Evolutionary conservation across 192 early-diverging fungal species (phyloP).

Genomic region (Jimgerdemannia flammicorona): DNA sequence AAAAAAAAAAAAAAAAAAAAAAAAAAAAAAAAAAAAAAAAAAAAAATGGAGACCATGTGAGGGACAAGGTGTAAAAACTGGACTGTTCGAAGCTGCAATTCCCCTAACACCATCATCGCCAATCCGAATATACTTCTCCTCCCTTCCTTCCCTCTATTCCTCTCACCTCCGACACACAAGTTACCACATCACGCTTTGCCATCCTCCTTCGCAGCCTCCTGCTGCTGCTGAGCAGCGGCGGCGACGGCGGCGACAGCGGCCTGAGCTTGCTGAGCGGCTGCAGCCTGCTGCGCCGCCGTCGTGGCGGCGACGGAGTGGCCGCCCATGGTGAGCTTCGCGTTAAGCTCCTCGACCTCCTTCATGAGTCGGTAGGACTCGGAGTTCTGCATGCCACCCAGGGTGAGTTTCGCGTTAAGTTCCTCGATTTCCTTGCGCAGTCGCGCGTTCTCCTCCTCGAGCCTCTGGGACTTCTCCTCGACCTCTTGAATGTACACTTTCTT

Average conservation of each 20-base stretch:
- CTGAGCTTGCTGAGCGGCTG: neutral
- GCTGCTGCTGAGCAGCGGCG: neutral
- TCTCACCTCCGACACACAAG: too few relatives aligned
- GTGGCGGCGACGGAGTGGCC: neutral
- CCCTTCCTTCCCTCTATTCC: too few relatives aligned
- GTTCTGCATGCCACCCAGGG: conserved; percentile 50
- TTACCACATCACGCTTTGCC: neutral
- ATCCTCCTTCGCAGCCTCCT: neutral
- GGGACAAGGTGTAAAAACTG: too few relatives aligned
- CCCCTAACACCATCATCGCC: too few relatives aligned
- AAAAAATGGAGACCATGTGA: too few relatives aligned
- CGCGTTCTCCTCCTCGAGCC: conserved; percentile 62
- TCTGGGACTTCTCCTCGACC: conserved; percentile 59
- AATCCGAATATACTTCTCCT: too few relatives aligned
- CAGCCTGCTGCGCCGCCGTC: neutral
- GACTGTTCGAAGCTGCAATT: too few relatives aligned
- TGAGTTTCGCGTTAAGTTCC: conserved; percentile 63
- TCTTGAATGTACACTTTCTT: conserved; percentile 77
- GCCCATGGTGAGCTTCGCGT: conserved; percentile 60
- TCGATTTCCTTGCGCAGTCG: conserved; percentile 62
- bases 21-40: too few relatives aligned
- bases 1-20: too few relatives aligned
- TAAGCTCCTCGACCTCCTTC: conserved; percentile 67
- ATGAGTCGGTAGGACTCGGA: conserved; percentile 54
- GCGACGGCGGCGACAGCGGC: too few relatives aligned